These are phyloP conservation scores for Globisporangium nodosum DNA, from an alignment of 352 stramenopile species.

Conservation along the genomic window DNA sequence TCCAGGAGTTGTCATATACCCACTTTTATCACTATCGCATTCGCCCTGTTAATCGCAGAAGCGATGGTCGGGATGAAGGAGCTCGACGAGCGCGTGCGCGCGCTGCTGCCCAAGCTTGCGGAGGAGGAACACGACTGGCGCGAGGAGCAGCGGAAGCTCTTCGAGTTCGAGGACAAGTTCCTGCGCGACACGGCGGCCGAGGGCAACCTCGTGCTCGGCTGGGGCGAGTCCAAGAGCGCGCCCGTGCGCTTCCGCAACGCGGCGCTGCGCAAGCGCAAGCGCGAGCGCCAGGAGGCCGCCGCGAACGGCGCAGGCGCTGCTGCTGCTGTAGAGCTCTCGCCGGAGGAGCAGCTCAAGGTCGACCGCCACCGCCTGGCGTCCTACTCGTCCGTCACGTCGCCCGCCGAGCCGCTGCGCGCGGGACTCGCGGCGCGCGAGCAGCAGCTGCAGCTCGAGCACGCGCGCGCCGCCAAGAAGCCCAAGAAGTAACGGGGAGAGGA, in stretches of 20 bases:
- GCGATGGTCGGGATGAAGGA: slow-evolving; percentile 40
- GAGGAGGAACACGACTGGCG: slow-evolving; percentile 48
- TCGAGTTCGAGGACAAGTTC: slow-evolving; percentile 70
- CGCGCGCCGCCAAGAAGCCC: slow-evolving; percentile 18
- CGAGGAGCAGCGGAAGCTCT: slow-evolving; percentile 67
- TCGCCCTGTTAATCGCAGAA: too few relatives aligned
- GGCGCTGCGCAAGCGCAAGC: slow-evolving; percentile 51
- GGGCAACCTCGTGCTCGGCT: slow-evolving; percentile 70
- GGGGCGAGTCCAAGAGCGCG: slow-evolving; percentile 57
- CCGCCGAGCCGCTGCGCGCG: slow-evolving; percentile 39
- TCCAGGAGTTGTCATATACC: too few relatives aligned
- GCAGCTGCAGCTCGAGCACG: slow-evolving; percentile 7
- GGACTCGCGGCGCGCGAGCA: slow-evolving; percentile 22
- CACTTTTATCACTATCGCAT: too few relatives aligned
- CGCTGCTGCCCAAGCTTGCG: slow-evolving; percentile 31
- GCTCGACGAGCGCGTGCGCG: slow-evolving; percentile 44
- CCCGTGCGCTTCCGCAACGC: slow-evolving; percentile 67
- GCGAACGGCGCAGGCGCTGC: slow-evolving; percentile 2
- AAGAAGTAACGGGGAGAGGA: slow-evolving; percentile 4
- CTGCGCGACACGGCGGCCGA: slow-evolving; percentile 61
- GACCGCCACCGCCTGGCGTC: slow-evolving; percentile 61
- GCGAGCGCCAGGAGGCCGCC: slow-evolving; percentile 37
- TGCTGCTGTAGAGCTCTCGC: slow-evolving; percentile 16
- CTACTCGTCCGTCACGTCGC: slow-evolving; percentile 63
- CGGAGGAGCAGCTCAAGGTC: slow-evolving; percentile 56